A percentile compares a stretch with the other conserved stretches of the same genome.
phyloP scores from a whole-genome alignment of 345 rosid species.

The Geranium brycei region DNA sequence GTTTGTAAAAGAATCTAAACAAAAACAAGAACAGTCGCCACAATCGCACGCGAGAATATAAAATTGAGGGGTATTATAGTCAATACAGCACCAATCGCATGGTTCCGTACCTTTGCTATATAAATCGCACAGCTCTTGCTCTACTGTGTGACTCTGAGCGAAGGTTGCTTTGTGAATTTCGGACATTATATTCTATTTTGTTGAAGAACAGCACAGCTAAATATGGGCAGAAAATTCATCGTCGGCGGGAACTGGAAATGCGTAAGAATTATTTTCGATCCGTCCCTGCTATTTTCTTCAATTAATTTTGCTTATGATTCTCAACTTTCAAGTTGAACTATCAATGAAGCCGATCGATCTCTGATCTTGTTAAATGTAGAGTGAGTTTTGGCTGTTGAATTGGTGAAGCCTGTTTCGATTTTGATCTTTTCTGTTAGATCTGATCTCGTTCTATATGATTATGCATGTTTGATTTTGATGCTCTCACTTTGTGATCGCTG shows the following conservation, averaged over 20 bases:
- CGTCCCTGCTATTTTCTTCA: not conserved
- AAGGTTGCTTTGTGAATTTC: too few species aligned
- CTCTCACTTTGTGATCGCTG: too few species aligned
- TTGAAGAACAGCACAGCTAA: slow-evolving; percentile 4
- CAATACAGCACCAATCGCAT: too few species aligned
- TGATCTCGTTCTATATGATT: not conserved
- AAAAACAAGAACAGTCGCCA: too few species aligned
- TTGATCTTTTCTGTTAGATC: not conserved
- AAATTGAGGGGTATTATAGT: too few species aligned
- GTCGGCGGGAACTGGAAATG: slow-evolving; percentile 91
- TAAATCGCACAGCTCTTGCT: too few species aligned
- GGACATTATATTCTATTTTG: slow-evolving; percentile 9
- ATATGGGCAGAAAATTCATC: slow-evolving; percentile 55
- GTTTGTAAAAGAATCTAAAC: too few species aligned
- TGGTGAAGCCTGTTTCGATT: not conserved
- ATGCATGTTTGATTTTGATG: too few species aligned
- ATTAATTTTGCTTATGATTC: not conserved
- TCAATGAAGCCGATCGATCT: not conserved
- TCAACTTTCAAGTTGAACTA: not conserved
- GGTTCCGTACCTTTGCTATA: too few species aligned
- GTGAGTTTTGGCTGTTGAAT: not conserved
- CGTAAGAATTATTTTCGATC: slow-evolving; percentile 20
- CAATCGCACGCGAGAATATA: too few species aligned
- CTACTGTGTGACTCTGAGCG: not conserved
- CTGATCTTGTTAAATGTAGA: not conserved